Evolutionary conservation across 2,329 filamentous ascomycete genomes (phyloP), one percentile per base, ranked within the genome.

Genomic region (Neurospora sp.): DNA sequence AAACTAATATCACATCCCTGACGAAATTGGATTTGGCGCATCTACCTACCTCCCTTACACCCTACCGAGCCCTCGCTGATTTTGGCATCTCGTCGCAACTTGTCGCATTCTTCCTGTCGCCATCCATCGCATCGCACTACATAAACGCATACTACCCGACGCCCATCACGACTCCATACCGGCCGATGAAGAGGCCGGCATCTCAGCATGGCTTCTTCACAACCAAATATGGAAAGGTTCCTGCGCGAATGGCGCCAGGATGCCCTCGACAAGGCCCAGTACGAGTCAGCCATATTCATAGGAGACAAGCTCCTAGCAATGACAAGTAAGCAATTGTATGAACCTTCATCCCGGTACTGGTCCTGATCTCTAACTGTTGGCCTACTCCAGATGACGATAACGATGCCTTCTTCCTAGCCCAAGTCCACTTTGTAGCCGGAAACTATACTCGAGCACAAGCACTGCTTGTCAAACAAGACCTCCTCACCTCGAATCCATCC

Each of bases 341-440:
- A 36, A 62, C 3, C 15, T 8, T n/a, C 52, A 10, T 17, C 2
- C 6, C 23, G 28, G 52, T 33, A 36, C 15, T 17, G 52, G 52
- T 2, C 4, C 15, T 43, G 57, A 36, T 17, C 1, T 33, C 28
- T 36, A 36, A 62, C 28, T 36, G 8, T 33, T 10, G 52, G 15
- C 15, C 28, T 28, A 4, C n/a, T 39, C 40, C 52, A 43, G 57
- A 43, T 40, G 92, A 95, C 79, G 93, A 97, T 77, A 90, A 92
- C 74, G 96, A 99, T 79, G 95, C 94, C 52, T 97, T 97, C 78
- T 97, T 93, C 91, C 90, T 99, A 62, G 96, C 96, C n/a, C 95
- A 98, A 81, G 93, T 97, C 43, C 95, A 99, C 81, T 99, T 98
- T 82, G 91, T 91, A 68, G 96, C 93, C 67, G 94, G 93, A 76